Percentiles rank a stretch among this genome's conserved stretches.
Evolutionary conservation across 78 protist genomes (phyloP).

Genomic region (Creolimax fragrantissima): DNA sequence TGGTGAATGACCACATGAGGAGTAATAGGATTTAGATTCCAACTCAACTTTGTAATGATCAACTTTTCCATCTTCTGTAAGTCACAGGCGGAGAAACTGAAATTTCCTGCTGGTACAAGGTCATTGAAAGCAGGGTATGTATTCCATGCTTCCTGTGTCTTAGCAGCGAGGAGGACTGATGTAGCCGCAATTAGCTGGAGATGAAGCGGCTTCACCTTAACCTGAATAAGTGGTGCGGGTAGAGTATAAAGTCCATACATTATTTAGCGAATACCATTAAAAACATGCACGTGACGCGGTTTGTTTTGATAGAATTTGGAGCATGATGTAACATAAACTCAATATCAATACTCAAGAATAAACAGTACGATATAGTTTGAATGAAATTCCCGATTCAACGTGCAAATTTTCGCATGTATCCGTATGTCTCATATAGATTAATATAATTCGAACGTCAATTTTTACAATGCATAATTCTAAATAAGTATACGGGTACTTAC

Average conservation of each 20-base stretch:
- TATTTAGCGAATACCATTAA: too few species aligned
- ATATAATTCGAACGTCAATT: not conserved
- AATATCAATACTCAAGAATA: too few species aligned
- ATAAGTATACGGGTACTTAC: too few species aligned
- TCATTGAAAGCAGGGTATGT: slow-evolving; percentile 17
- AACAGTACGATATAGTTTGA: too few species aligned
- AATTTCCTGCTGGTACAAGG: not conserved
- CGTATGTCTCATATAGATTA: not conserved
- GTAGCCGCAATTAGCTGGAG: slow-evolving; percentile 22
- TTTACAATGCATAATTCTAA: too few species aligned
- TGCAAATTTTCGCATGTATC: too few species aligned
- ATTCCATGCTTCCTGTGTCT: slow-evolving; percentile 21
- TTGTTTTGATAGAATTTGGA: too few species aligned
- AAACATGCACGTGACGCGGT: too few species aligned
- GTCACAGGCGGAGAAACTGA: slow-evolving; percentile 9
- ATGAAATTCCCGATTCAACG: too few species aligned
- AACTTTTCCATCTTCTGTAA: slow-evolving; percentile 22
- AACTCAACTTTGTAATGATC: slow-evolving; percentile 4
- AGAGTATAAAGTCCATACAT: too few species aligned
- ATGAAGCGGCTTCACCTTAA: not conserved
- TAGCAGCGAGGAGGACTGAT: slow-evolving; percentile 18
- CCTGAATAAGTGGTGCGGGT: too few species aligned
- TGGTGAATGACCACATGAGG: slow-evolving; percentile 9
- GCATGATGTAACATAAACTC: too few species aligned
- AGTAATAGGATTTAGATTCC: slow-evolving; percentile 1